Conservation (phyloP, 78 protist genomes). For the Dictyostelium firmibasis region DNA sequence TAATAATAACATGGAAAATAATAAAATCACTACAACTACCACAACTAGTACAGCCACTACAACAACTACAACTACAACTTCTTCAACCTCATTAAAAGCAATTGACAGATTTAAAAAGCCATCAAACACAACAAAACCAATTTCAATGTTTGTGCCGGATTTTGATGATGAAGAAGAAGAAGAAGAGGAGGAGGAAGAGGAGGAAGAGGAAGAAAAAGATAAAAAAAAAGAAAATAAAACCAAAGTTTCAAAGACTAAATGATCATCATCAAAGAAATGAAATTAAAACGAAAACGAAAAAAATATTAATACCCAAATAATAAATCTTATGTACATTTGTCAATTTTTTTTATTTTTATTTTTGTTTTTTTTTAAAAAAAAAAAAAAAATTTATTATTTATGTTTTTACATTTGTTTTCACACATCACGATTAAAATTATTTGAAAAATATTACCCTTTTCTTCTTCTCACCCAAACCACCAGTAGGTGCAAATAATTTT, state of each 20-base stretch:
- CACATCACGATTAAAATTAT: neutral
- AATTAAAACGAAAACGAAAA: neutral
- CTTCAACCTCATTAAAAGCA: neutral
- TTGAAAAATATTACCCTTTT: neutral
- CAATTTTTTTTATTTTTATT: neutral
- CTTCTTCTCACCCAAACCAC: neutral
- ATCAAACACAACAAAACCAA: neutral
- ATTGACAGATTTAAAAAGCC: neutral
- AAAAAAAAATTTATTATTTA: neutral
- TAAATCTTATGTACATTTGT: neutral
- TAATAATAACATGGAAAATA: neutral
- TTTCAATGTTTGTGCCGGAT: slow-evolving; percentile 34
- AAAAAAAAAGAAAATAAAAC: neutral
- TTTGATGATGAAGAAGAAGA: slow-evolving; percentile 41
- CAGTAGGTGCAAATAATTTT: neutral
- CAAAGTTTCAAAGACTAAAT: slow-evolving; percentile 32
- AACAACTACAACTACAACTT: neutral
- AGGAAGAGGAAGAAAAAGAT: neutral
- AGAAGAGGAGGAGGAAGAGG: slow-evolving; percentile 18
- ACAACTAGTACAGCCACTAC: slow-evolving; percentile 36
- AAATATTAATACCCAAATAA: no score
- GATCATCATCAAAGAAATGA: neutral
- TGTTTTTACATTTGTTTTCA: neutral
- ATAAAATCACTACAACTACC: slow-evolving; percentile 8
- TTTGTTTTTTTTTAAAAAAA: neutral